A percentile compares a stretch with the other conserved stretches of the same genome.
Evolutionary conservation across 768 basidiomycete species (phyloP).

Genomic region (Megacollybia marginata): DNA sequence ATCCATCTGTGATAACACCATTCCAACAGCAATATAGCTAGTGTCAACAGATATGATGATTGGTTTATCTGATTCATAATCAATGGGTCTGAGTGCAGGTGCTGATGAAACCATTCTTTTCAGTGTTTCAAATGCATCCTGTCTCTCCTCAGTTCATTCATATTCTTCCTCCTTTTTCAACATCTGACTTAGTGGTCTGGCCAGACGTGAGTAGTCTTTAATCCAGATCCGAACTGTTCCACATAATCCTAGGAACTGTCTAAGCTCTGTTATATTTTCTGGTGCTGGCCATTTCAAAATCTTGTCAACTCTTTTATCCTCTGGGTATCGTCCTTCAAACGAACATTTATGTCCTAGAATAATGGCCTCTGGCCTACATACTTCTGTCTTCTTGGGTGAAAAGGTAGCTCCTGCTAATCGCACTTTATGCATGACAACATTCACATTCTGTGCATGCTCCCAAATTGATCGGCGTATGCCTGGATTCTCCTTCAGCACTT

Average conservation of each 20-base stretch:
- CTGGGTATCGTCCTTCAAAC: constrained; percentile 20
- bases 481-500: constrained; percentile 10
- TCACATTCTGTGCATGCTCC: constrained; percentile 23
- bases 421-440: constrained; percentile 20
- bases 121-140: constrained; percentile 14
- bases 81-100: constrained; percentile 21
- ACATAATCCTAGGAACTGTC: constrained; percentile 17
- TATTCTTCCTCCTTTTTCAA: constrained; percentile 13
- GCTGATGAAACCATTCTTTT: constrained; percentile 6
- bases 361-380: constrained; percentile 12
- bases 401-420: constrained; percentile 22
- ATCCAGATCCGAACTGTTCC: constrained; percentile 18
- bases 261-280: constrained; percentile 10
- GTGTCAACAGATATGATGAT: constrained; percentile 27
- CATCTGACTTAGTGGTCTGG: constrained; percentile 12
- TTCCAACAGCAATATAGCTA: constrained; percentile 19
- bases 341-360: constrained; percentile 27
- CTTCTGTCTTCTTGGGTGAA: constrained; percentile 1
- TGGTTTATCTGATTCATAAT: constrained; percentile 18
- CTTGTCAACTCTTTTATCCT: constrained; percentile 17
- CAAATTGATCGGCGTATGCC: constrained; percentile 25
- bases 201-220: constrained; percentile 6
- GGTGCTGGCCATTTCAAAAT: constrained; percentile 16
- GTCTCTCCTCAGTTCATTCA: constrained; percentile 14
- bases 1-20: constrained; percentile 23